These are phyloP conservation scores for Schwanniomyces etchellsii DNA, from an alignment of 1,139 yeast genomes.

Conservation along the genomic window DNA sequence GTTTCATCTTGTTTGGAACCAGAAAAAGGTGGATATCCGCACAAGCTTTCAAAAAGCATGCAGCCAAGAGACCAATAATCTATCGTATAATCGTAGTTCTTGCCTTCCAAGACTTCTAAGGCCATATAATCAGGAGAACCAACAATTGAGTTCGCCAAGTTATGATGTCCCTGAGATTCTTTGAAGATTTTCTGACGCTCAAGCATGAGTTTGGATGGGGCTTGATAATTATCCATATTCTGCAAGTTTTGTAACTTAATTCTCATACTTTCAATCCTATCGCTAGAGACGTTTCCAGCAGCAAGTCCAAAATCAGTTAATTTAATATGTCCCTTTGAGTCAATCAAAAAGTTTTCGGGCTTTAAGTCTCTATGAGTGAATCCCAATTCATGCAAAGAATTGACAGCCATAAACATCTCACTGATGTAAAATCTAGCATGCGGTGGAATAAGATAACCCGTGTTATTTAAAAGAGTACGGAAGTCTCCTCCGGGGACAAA, in stretches of 20 bases:
- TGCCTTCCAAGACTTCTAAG: conserved; percentile 90
- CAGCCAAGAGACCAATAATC: conserved; percentile 99
- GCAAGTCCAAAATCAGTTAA: conserved; percentile 97
- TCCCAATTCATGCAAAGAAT: conserved; percentile 89
- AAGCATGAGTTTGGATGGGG: conserved; percentile 69
- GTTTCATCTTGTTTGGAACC: conserved; percentile 94
- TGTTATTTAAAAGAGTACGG: conserved; percentile 87
- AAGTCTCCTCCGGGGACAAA: conserved; percentile 99
- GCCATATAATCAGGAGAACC: conserved; percentile 99
- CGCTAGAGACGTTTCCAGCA: conserved; percentile 91
- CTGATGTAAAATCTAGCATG: conserved; percentile 93
- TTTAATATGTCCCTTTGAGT: conserved; percentile 91
- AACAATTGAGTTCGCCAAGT: conserved; percentile 90
- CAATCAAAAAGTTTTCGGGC: conserved; percentile 95
- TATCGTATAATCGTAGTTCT: conserved; percentile 88
- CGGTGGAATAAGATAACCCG: conserved; percentile 87
- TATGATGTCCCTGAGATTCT: conserved; percentile 56
- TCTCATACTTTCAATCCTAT: conserved; percentile 90
- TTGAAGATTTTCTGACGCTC: conserved; percentile 87
- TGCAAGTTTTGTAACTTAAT: conserved; percentile 76
- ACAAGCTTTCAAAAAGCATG: conserved; percentile 83
- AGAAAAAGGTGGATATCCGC: conserved; percentile 96
- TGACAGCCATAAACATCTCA: conserved; percentile 94
- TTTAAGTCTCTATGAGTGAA: conserved; percentile 96
- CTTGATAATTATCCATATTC: conserved; percentile 60